phyloP scores from a whole-genome alignment of 129 eudicot genomes.

The Centaurea solstitialis region DNA sequence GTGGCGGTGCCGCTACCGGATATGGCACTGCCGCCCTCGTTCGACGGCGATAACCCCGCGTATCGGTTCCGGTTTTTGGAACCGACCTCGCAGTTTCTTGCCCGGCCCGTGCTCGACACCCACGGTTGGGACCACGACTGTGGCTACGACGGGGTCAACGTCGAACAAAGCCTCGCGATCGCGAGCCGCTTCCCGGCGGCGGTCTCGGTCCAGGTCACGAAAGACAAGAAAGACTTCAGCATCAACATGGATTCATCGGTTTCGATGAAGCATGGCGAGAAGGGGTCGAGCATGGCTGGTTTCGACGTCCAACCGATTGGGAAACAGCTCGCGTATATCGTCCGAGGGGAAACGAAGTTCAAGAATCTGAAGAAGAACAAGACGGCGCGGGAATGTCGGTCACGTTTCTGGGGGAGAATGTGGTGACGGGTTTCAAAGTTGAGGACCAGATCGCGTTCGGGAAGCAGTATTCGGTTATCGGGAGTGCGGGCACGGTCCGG shows the following conservation, averaged over 20 bases:
- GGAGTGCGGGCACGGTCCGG: conserved; percentile 77
- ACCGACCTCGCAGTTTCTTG: conserved; percentile 92
- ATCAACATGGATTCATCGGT: conserved; percentile 77
- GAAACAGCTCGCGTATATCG: conserved; percentile 75
- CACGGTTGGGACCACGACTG: conserved; percentile 98
- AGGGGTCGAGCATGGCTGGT: conserved; percentile 75
- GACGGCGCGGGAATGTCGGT: conserved; percentile 72
- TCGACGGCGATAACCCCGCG: conserved; percentile 74
- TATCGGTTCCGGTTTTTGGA: conserved; percentile 79
- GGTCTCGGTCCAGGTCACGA: conserved; percentile 62
- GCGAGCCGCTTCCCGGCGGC: conserved; percentile 60
- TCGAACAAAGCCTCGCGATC: conserved; percentile 69
- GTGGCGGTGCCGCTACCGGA: conserved; percentile 88
- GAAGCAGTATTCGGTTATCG: conserved; percentile 61
- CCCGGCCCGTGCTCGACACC: conserved; percentile 76
- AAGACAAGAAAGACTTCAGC: conserved; percentile 90
- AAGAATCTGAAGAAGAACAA: conserved; percentile 79
- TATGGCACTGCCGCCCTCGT: conserved; percentile 84
- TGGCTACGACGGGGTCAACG: conserved; percentile 90
- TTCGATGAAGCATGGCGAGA: conserved; percentile 72
- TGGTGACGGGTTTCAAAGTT: conserved; percentile 74
- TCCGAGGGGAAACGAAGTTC: conserved; percentile 84
- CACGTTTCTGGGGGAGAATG: conserved; percentile 78
- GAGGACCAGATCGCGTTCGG: conserved; percentile 82
- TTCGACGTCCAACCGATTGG: conserved; percentile 84